Evolutionary conservation across 2,329 filamentous ascomycete genomes (phyloP).

Genomic region (Beauveria caledonica): DNA sequence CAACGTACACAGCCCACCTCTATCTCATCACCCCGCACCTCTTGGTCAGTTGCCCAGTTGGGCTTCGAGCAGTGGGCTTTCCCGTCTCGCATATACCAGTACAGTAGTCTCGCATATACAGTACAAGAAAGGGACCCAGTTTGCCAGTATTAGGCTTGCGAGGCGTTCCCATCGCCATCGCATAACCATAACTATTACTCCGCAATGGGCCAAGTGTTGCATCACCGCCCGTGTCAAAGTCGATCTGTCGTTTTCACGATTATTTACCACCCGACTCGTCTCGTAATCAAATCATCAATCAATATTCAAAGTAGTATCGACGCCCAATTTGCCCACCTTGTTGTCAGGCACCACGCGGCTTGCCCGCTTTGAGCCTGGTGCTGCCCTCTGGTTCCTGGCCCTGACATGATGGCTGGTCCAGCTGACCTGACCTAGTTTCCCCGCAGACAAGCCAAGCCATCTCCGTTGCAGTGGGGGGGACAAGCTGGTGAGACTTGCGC

Average conservation of each 20-base stretch:
- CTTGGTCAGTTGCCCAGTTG: too few species aligned
- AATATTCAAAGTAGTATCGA: too few species aligned
- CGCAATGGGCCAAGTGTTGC: not conserved
- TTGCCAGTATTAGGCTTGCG: not conserved
- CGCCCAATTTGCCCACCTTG: not conserved
- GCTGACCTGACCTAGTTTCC: constrained; percentile 7
- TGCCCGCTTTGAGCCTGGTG: constrained; percentile 6
- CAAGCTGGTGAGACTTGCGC: not conserved
- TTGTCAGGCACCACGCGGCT: not conserved
- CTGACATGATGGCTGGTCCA: constrained; percentile 10
- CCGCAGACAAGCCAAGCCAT: not conserved
- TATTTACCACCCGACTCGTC: not conserved
- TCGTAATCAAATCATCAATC: not conserved
- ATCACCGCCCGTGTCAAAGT: not conserved
- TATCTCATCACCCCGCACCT: not conserved
- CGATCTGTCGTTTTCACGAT: constrained; percentile 4
- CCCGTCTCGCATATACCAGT: not conserved
- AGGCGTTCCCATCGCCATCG: not conserved
- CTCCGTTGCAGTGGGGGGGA: too few species aligned
- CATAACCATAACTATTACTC: not conserved
- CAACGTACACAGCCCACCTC: not conserved
- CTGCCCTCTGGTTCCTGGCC: constrained; percentile 3
- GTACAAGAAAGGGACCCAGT: not conserved
- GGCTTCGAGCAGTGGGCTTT: not conserved
- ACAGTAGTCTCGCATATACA: too few species aligned